Percentiles rank a stretch among this genome's conserved stretches.
Conservation (phyloP, 2,329 filamentous ascomycete species). For the Neoscytalidium dimidiatum region DNA sequence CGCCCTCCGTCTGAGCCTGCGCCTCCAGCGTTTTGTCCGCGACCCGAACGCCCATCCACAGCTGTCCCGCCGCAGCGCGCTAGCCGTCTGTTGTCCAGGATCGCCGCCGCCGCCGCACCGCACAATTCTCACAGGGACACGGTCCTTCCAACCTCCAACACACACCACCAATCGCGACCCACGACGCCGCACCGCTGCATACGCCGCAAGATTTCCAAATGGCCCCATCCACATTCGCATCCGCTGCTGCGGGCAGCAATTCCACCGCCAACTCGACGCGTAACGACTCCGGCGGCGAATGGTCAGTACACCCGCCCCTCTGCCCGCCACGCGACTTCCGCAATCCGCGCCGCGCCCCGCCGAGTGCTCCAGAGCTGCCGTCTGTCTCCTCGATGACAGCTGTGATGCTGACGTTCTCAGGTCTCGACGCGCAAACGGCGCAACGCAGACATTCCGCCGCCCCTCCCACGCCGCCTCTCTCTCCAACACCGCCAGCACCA, state of each 20-base stretch:
- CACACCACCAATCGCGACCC: conserved; percentile 15
- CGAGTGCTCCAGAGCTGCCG: not conserved
- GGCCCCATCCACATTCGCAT: conserved; percentile 54
- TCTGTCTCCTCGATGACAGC: not conserved
- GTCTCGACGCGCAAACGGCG: conserved; percentile 66
- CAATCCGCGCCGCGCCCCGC: conserved; percentile 19
- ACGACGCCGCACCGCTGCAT: not conserved
- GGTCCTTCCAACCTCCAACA: conserved; percentile 8
- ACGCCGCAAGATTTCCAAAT: conserved; percentile 28
- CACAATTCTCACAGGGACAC: conserved; percentile 18
- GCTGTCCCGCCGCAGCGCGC: not conserved
- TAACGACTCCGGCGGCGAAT: conserved; percentile 46
- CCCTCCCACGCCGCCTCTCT: conserved; percentile 61
- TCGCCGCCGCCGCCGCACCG: conserved; percentile 16
- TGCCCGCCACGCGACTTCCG: conserved; percentile 20
- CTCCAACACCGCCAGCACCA: conserved; percentile 40
- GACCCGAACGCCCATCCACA: not conserved
- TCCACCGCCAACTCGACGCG: conserved; percentile 40
- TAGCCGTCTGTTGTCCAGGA: conserved; percentile 14
- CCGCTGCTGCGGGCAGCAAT: conserved; percentile 49
- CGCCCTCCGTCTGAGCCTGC: not conserved
- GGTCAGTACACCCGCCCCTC: conserved; percentile 39
- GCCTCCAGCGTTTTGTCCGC: conserved; percentile 2
- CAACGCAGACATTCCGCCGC: conserved; percentile 67
- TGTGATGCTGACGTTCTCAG: conserved; percentile 36